These are phyloP conservation scores for Phytophthora cactorum DNA, from an alignment of 352 stramenopile species.

Conservation along the genomic window DNA sequence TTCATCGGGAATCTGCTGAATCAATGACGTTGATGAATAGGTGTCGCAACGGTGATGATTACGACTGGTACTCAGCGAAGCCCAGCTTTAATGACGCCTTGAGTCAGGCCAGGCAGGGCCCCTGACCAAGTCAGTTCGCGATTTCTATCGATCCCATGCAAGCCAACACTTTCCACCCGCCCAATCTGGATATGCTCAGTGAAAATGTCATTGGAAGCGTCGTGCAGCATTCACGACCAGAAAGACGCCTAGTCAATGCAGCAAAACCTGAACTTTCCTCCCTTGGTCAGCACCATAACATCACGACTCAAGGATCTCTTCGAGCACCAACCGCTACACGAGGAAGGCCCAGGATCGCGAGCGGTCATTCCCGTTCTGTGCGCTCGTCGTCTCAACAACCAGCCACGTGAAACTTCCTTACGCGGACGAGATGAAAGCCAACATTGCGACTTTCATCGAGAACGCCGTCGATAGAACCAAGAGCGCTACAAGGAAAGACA, in stretches of 20 bases:
- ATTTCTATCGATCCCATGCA: constrained; percentile 9
- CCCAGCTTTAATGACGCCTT: too few relatives aligned
- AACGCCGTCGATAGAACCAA: constrained; percentile 1
- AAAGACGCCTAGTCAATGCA: neutral
- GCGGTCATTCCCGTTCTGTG: neutral
- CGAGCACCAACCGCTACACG: neutral
- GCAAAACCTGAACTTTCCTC: neutral
- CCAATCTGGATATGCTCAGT: constrained; percentile 1
- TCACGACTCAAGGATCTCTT: neutral
- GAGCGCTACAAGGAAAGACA: constrained; percentile 3
- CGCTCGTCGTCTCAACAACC: neutral
- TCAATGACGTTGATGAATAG: too few relatives aligned
- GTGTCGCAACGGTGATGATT: too few relatives aligned
- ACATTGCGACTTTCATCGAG: constrained; percentile 6
- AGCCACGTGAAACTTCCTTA: neutral
- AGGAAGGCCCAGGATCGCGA: neutral
- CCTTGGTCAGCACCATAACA: neutral
- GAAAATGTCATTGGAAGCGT: neutral
- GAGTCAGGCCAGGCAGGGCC: too few relatives aligned
- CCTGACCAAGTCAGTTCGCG: constrained; percentile 1
- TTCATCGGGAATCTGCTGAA: too few relatives aligned
- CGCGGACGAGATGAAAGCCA: neutral
- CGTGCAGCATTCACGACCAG: neutral
- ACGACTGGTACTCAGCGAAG: too few relatives aligned
- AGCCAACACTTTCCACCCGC: neutral